These are phyloP conservation scores for Macrophomina tecta DNA, from an alignment of 2,329 filamentous ascomycete genomes.

Conservation along the genomic window DNA sequence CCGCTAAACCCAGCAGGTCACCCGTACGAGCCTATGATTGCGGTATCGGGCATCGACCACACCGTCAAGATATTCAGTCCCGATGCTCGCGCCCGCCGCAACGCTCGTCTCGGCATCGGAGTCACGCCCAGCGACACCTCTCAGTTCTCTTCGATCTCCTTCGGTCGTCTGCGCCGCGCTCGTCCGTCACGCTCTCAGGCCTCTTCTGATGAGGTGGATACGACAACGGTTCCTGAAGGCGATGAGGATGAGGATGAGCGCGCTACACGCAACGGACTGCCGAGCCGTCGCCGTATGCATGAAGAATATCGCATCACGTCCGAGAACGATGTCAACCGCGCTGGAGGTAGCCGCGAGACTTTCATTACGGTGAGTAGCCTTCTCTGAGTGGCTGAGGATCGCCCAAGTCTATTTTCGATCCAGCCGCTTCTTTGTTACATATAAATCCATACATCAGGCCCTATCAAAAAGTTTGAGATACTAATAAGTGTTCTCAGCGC, in stretches of 20 bases:
- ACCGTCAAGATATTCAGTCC: slow-evolving; percentile 73
- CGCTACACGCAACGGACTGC: slow-evolving; percentile 54
- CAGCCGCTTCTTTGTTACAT: too few relatives aligned
- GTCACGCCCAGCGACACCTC: slow-evolving; percentile 56
- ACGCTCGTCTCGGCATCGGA: slow-evolving; percentile 64
- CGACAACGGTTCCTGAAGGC: slow-evolving; percentile 24
- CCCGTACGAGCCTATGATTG: slow-evolving; percentile 70
- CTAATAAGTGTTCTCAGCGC: slow-evolving; percentile 30
- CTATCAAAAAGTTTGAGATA: not conserved
- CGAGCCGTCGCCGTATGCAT: slow-evolving; percentile 64
- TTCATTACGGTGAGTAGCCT: slow-evolving; percentile 58
- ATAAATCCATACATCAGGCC: too few relatives aligned
- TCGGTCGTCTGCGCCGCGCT: slow-evolving; percentile 33
- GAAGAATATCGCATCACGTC: slow-evolving; percentile 66
- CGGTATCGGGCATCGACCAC: slow-evolving; percentile 70
- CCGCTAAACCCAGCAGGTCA: slow-evolving; percentile 54
- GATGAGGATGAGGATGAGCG: slow-evolving; percentile 46
- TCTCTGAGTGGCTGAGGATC: not conserved
- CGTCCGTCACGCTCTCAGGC: slow-evolving; percentile 3
- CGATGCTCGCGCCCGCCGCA: slow-evolving; percentile 62
- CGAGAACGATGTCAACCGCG: slow-evolving; percentile 66
- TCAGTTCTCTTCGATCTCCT: slow-evolving; percentile 49
- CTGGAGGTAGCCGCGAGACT: slow-evolving; percentile 63
- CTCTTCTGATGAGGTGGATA: slow-evolving; percentile 29
- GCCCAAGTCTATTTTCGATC: too few relatives aligned